Conservation (phyloP, 257 asterid species). For the Solanum phureja region DNA sequence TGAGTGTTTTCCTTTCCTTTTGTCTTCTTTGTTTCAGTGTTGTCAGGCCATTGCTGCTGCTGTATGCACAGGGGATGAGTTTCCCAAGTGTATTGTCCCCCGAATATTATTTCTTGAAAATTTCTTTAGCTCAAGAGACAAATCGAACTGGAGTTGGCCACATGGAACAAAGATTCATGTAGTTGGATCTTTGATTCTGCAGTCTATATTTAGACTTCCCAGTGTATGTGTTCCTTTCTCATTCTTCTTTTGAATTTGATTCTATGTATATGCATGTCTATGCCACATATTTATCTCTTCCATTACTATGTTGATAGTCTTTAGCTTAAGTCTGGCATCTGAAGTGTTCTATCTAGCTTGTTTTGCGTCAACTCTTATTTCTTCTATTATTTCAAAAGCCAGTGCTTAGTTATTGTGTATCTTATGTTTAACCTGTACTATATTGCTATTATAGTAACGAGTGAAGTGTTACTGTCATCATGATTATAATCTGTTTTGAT, state of each 20-base stretch:
- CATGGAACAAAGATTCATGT: constrained; percentile 61
- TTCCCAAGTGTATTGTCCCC: constrained; percentile 51
- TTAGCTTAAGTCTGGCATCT: background rate
- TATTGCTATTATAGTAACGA: background rate
- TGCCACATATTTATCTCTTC: background rate
- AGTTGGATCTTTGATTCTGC: constrained; percentile 82
- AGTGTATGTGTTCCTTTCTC: constrained; percentile 41
- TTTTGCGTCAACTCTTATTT: background rate
- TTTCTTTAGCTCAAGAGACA: constrained; percentile 45
- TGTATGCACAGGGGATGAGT: constrained; percentile 40
- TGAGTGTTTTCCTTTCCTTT: background rate
- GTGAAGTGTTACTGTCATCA: background rate
- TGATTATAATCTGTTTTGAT: background rate
- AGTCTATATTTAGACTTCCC: constrained; percentile 63
- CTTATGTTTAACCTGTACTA: background rate
- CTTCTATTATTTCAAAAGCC: background rate
- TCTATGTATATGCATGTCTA: background rate
- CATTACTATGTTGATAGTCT: background rate
- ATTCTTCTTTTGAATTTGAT: background rate
- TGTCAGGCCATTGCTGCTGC: constrained; percentile 85
- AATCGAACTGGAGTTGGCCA: constrained; percentile 81
- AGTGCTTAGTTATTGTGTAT: background rate
- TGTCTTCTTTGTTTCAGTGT: constrained; percentile 40
- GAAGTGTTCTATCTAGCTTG: background rate
- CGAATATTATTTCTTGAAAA: constrained; percentile 69